Evolutionary conservation across 345 rosid species (phyloP).

Genomic region (Pistacia vera): DNA sequence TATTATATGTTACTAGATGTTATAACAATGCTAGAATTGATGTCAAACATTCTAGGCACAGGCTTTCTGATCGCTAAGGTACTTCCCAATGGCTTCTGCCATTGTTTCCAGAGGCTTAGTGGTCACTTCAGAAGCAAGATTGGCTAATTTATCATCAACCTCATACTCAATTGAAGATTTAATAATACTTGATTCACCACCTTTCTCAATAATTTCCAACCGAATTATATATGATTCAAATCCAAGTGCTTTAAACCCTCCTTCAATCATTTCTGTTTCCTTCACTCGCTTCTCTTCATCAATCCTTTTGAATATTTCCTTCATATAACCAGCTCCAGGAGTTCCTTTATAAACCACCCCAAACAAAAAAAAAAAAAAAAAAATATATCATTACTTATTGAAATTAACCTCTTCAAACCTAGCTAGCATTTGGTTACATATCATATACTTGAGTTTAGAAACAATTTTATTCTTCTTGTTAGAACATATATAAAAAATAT

Average conservation of each 20-base stretch:
- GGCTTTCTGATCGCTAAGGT: conserved; percentile 19
- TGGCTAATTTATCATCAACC: conserved; percentile 30
- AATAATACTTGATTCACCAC: conserved; percentile 24
- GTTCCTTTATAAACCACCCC: conserved; percentile 16
- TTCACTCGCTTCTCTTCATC: conserved; percentile 42
- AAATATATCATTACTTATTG: too few species aligned
- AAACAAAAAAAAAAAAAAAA: too few species aligned
- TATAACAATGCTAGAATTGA: too few species aligned
- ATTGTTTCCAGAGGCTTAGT: conserved; percentile 16
- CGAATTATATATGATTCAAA: conserved; percentile 16
- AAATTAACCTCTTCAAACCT: too few species aligned
- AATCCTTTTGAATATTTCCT: conserved; percentile 28
- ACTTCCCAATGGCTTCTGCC: conserved; percentile 31
- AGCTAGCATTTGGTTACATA: too few species aligned
- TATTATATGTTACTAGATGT: too few species aligned
- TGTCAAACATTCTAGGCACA: not conserved
- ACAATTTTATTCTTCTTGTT: too few species aligned
- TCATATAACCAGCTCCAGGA: conserved; percentile 31
- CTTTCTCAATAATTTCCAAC: conserved; percentile 42
- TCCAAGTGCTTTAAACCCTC: conserved; percentile 33
- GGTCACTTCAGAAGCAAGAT: conserved; percentile 23
- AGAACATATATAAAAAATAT: too few species aligned
- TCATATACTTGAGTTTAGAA: too few species aligned
- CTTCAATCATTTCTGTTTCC: conserved; percentile 39
- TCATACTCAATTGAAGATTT: conserved; percentile 34